Base-by-base conservation (phyloP, 192 early-diverging fungal species). In the Umbelopsis ramanniana region DNA sequence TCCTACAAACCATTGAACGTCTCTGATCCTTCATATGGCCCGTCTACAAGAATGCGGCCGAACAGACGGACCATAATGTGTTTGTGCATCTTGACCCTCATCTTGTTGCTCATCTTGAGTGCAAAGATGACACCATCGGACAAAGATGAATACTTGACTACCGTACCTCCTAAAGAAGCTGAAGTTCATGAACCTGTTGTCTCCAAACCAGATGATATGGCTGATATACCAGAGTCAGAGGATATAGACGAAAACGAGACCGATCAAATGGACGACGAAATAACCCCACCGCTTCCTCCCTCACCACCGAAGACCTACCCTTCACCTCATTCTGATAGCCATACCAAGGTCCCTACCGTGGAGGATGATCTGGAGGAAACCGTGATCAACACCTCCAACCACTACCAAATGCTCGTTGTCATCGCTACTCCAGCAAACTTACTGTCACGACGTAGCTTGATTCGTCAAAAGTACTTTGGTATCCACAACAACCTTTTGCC, bases 391-490 rank as follows among this genome's bases (percentile, higher is more conserved):
- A 75, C 22, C 12, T 74, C 80, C 26, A 71, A 73, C 15, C 76
- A 86, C 35, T 84, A 86, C 45, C 72, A 76, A 45, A 77, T 83
- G 46, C 50, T 88, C n/a, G 68, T 88, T 9, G 68, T 85, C 10
- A 82, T 88, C 60, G 76, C 80, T 15, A 84, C 87, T 19, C 72
- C 72, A 38, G 72, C 80, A 45, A 72, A 53, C 52, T 70, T 76
- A 54, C 78, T 82, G 0, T 74, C 70, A 24, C 77, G 82, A 22
- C 81, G 87, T 23, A 73, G 72, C 29, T 76, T 85, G 75, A 79
- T 88, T 23, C 84, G 87, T 21, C 75, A 85, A 66, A 75, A 73
- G 6, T 71, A 85, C 50, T 88, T 88, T 81, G 87, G 87, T 11
- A 80, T 86, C 47, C 55, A 72, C 23, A 72, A 88, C 69, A 88